phyloP scores from a whole-genome alignment of 164 flowering plant genomes.

The Tetrastigma voinierianum region DNA sequence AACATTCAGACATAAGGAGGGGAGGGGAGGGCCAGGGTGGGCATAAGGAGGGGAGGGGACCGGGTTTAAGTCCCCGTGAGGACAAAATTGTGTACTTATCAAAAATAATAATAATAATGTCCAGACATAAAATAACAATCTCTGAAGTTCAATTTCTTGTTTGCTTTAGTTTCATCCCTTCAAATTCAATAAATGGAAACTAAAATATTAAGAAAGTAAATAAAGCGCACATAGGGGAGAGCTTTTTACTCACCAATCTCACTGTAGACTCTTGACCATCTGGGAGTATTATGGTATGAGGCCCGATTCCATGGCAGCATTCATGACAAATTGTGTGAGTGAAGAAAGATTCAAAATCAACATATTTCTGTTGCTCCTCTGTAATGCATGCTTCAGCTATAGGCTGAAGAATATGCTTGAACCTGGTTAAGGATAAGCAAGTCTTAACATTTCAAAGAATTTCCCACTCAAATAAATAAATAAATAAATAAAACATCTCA shows the following conservation, averaged over 20 bases:
- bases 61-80: too few relatives aligned
- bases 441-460: not conserved
- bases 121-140: too few relatives aligned
- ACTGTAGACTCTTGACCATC: conserved; percentile 81
- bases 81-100: too few relatives aligned
- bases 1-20: too few relatives aligned
- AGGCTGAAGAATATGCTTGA: conserved; percentile 84
- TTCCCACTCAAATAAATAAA: not conserved
- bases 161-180: not conserved
- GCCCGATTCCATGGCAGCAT: conserved; percentile 98
- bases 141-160: too few relatives aligned
- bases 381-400: conserved; percentile 66
- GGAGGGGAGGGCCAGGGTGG: too few relatives aligned
- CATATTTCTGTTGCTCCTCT: conserved; percentile 61
- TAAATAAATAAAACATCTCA: not conserved
- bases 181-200: not conserved
- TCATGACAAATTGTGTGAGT: conserved; percentile 96
- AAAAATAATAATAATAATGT: too few relatives aligned
- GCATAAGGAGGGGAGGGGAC: too few relatives aligned
- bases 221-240: not conserved
- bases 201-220: not conserved
- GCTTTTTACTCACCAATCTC: conserved; percentile 61
- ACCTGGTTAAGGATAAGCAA: conserved; percentile 47
- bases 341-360: conserved; percentile 91
- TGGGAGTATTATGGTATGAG: conserved; percentile 85